Percentiles rank a stretch among this genome's conserved stretches.
Conservation (phyloP, 2,329 filamentous ascomycete species). For the Hypoxylon sp. region DNA sequence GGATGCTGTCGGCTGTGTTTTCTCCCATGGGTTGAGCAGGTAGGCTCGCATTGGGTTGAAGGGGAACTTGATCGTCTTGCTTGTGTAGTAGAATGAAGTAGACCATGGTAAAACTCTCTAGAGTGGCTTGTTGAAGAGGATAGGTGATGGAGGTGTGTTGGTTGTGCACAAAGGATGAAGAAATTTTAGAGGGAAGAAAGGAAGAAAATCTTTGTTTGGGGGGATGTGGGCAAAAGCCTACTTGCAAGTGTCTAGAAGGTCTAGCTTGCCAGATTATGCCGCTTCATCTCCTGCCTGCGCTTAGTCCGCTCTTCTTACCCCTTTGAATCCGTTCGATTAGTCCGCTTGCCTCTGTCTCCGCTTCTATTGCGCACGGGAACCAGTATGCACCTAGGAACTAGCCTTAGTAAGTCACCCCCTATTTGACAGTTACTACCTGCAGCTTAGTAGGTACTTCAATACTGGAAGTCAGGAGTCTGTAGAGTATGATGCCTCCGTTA, state of each 20-base stretch:
- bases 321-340: background rate
- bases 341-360: background rate
- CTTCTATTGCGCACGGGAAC: background rate
- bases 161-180: background rate
- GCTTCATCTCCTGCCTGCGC: background rate
- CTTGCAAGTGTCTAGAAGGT: background rate
- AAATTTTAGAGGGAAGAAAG: background rate
- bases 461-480: too few relatives aligned
- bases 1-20: too few relatives aligned
- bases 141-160: background rate
- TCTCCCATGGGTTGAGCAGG: too few relatives aligned
- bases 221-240: background rate
- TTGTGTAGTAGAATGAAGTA: too few relatives aligned
- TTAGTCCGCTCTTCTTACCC: background rate
- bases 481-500: background rate
- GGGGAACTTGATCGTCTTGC: too few relatives aligned
- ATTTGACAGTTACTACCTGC: too few relatives aligned
- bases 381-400: too few relatives aligned
- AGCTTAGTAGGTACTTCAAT: background rate
- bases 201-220: background rate
- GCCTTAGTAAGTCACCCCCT: too few relatives aligned
- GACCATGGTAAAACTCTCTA: too few relatives aligned
- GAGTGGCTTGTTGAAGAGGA: too few relatives aligned
- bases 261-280: background rate
- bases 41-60: too few relatives aligned